Evolutionary conservation across 163 green algal species (phyloP).

Genomic region (Volvox carteri): DNA sequence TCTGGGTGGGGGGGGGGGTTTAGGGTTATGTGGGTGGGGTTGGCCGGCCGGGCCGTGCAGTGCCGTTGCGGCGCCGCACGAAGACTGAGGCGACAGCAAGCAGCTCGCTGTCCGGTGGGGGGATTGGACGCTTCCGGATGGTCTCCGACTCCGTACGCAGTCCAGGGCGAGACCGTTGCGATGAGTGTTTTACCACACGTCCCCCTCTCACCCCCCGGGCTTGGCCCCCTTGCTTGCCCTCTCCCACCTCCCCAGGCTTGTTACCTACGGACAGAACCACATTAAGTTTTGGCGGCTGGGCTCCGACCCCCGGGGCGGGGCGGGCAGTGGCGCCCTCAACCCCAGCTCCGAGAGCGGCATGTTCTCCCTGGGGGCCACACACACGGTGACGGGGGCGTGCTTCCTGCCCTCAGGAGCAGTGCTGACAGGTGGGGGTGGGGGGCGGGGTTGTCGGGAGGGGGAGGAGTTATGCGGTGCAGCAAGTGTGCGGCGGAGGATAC

Average conservation of each 20-base stretch:
- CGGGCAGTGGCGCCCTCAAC: background rate
- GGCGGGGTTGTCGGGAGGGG: background rate
- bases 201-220: too few relatives aligned
- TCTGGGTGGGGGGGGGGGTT: background rate
- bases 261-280: conserved; percentile 76
- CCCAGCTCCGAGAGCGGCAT: conserved; percentile 14
- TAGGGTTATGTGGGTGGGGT: too few relatives aligned
- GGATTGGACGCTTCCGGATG: too few relatives aligned
- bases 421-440: conserved; percentile 62
- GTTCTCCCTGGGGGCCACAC: conserved; percentile 65
- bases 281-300: conserved; percentile 73
- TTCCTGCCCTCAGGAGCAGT: conserved; percentile 72
- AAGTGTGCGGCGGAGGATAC: too few relatives aligned
- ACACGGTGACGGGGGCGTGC: conserved; percentile 68
- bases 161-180: too few relatives aligned
- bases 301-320: background rate
- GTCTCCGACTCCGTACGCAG: too few relatives aligned
- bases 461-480: background rate
- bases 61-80: too few relatives aligned
- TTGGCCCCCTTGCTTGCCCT: background rate
- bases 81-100: too few relatives aligned
- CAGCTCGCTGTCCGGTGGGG: too few relatives aligned
- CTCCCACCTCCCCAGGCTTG: conserved; percentile 47
- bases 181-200: too few relatives aligned
- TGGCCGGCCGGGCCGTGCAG: too few relatives aligned